Evolutionary conservation across 257 asterid species (phyloP), one percentile per base, ranked within the genome.

Genomic region (Ilex asprella): DNA sequence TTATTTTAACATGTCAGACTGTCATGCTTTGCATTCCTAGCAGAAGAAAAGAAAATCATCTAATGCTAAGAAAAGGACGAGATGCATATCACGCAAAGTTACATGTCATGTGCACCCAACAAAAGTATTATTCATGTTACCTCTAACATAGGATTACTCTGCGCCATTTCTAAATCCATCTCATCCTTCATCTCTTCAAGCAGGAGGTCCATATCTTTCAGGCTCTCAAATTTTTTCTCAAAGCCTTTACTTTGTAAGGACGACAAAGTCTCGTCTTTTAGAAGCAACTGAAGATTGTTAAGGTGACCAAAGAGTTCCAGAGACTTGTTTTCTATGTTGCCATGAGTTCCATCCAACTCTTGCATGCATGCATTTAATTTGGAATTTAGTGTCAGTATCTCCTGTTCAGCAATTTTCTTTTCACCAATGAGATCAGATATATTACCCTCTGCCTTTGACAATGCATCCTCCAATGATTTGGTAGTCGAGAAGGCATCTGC

Each of bases 361-460:
- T 82, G 83, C 82, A 76, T 78, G 82, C 87, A 85, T 70, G 79
- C 77, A 64, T 79, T 75, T 75, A 92, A 75, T 80, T 80, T 78
- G 46, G 84, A 68, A 56, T 74, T 77, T 65, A 92, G 95, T 47
- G 62, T 67, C n/a, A 73, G 58, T 58, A 78, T 78, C 76, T 84
- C 91, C 75, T 80, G 65, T 61, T 82, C 90, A 39, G 87, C 84
- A 67, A 59, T 68, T 65, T 73, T 65, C 80, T 89, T 93, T 69
- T 76, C 89, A 63, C 70, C 75, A 63, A 76, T 72, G 65, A 89
- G 86, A 70, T 70, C 78, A 49, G 78, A 67, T 49, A 85, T 66
- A 55, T 74, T 75, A 68, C 76, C 78, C 68, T 83, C 86, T 16
- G 98, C 79, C 67, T 68, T 76, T 61, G 58, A 67, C 59, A 83